phyloP scores from a whole-genome alignment of 2,329 filamentous ascomycete genomes.

The Rutstroemia sydowiana region DNA sequence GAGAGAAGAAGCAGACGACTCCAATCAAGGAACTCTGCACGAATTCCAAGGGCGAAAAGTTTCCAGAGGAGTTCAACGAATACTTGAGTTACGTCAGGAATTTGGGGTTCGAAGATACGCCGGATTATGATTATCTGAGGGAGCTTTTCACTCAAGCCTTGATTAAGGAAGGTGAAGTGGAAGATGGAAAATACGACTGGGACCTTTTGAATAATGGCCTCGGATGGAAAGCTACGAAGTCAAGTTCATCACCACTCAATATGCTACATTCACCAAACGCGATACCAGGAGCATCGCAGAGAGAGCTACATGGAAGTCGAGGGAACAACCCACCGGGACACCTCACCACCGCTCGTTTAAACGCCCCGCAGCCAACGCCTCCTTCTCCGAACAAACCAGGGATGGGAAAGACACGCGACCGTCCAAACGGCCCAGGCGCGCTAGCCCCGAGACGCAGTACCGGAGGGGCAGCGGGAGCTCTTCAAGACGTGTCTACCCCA shows the following conservation, averaged over 20 bases:
- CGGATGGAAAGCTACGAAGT: constrained; percentile 78
- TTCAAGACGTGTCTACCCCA: constrained; percentile 72
- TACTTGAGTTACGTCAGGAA: constrained; percentile 97
- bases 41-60: constrained; percentile 62
- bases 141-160: constrained; percentile 94
- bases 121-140: constrained; percentile 95
- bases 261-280: constrained; percentile 57
- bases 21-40: constrained; percentile 75
- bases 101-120: constrained; percentile 95
- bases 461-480: constrained; percentile 57
- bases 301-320: constrained; percentile 72
- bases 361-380: constrained; percentile 84
- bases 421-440: constrained; percentile 65
- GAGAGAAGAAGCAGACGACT: constrained; percentile 99
- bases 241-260: constrained; percentile 46
- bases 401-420: constrained; percentile 65
- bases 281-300: constrained; percentile 70
- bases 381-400: constrained; percentile 73
- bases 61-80: constrained; percentile 95
- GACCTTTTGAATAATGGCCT: constrained; percentile 93
- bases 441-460: constrained; percentile 67
- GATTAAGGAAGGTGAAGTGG: constrained; percentile 88
- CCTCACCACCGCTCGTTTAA: constrained; percentile 82
- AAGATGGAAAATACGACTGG: constrained; percentile 99
- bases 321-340: constrained; percentile 29